Conservation (phyloP, 2,329 filamentous ascomycete genomes). For the Gaeumannomyces tritici region DNA sequence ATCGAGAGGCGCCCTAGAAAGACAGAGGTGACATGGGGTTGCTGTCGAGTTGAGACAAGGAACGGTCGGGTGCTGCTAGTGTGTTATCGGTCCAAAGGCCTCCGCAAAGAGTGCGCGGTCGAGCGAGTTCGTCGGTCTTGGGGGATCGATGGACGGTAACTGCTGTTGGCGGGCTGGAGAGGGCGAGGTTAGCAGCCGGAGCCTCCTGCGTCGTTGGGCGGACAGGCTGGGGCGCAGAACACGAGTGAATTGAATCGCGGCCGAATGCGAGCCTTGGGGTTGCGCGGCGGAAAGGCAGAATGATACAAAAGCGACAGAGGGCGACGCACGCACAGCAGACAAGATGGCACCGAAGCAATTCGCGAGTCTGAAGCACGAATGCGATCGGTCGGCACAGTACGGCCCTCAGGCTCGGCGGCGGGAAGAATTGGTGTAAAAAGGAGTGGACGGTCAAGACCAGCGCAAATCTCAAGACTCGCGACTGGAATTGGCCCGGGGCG, state of each 20-base stretch:
- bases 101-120: neutral
- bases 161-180: neutral
- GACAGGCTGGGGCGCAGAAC: neutral
- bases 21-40: constrained; percentile 26
- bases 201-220: neutral
- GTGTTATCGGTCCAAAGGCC: neutral
- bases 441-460: constrained; percentile 55
- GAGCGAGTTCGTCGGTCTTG: neutral
- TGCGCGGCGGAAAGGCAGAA: neutral
- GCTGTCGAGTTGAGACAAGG: neutral
- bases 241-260: neutral
- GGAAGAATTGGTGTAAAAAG: constrained; percentile 19
- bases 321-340: neutral
- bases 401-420: neutral
- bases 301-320: neutral
- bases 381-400: neutral
- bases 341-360: constrained; percentile 5
- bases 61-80: neutral
- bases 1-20: constrained; percentile 28
- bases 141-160: neutral
- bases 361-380: neutral
- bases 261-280: neutral
- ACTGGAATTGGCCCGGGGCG: constrained; percentile 47
- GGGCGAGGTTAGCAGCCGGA: neutral
- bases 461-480: constrained; percentile 39